These are phyloP conservation scores for Diaporthe longicolla DNA, from an alignment of 2,329 filamentous ascomycete genomes.

Conservation along the genomic window DNA sequence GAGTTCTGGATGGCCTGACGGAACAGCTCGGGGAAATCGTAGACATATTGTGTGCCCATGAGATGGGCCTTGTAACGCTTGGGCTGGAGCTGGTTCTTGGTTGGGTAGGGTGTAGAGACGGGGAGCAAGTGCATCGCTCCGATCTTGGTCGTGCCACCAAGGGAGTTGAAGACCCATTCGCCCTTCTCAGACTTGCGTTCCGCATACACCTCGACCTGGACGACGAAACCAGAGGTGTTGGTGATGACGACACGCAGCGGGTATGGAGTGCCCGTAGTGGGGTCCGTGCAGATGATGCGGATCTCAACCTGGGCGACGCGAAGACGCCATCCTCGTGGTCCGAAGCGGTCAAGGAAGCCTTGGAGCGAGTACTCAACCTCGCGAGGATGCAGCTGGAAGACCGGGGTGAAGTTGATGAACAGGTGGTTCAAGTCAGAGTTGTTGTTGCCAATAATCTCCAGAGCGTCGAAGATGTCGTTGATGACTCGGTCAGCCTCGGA, in stretches of 20 bases:
- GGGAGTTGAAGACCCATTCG: constrained; percentile 98
- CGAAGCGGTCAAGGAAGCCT: constrained; percentile 97
- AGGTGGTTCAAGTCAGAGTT: constrained; percentile 99
- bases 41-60: constrained; percentile 99
- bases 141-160: constrained; percentile 94
- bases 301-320: constrained; percentile 98
- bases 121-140: constrained; percentile 94
- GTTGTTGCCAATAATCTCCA: constrained; percentile 99
- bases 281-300: constrained; percentile 97
- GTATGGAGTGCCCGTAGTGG: constrained; percentile 84
- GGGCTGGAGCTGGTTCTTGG: constrained; percentile 98
- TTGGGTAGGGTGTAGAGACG: constrained; percentile 92
- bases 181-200: constrained; percentile 99
- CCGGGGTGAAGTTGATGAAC: constrained; percentile 99
- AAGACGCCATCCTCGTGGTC: constrained; percentile 93
- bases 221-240: constrained; percentile 98
- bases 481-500: constrained; percentile 97
- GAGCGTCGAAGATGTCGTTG: constrained; percentile 96
- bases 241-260: constrained; percentile 96
- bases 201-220: constrained; percentile 96
- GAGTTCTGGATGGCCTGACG: constrained; percentile 96
- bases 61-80: constrained; percentile 99
- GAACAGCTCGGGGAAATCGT: constrained; percentile 99
- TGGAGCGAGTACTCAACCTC: constrained; percentile 95
- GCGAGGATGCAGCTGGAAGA: constrained; percentile 90